A percentile compares a stretch with the other conserved stretches of the same genome.
These are phyloP conservation scores for Erodium moschatum DNA, from an alignment of 441 rosid species.

Conservation along the genomic window DNA sequence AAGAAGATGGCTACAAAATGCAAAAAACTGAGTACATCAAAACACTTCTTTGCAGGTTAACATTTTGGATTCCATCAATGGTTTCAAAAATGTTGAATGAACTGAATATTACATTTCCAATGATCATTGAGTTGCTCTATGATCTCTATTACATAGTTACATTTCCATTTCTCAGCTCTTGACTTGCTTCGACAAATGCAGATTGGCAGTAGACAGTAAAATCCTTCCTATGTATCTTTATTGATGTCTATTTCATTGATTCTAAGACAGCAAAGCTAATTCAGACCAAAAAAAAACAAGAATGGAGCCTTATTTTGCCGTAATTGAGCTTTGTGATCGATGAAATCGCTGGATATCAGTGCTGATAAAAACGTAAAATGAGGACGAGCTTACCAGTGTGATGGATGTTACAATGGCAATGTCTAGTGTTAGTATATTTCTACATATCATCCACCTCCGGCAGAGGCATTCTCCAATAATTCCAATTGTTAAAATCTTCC, in stretches of 20 bases:
- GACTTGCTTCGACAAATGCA: neutral
- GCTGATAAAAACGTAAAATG: neutral
- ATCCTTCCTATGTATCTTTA: neutral
- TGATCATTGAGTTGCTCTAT: neutral
- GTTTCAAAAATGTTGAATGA: neutral
- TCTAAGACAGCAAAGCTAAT: neutral
- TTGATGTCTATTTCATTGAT: neutral
- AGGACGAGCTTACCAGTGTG: neutral
- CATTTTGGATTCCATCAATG: neutral
- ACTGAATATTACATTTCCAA: neutral
- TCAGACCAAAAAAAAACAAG: neutral
- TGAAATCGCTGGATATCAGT: neutral
- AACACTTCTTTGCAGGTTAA: no score
- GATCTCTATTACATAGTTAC: neutral
- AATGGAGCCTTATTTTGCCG: neutral
- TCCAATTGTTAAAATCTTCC: slow-evolving; percentile 83
- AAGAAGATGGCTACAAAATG: no score
- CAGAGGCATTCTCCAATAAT: slow-evolving; percentile 67
- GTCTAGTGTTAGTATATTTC: neutral
- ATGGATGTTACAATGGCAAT: neutral
- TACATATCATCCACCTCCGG: slow-evolving; percentile 37
- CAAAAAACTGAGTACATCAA: no score
- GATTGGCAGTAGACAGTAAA: no score
- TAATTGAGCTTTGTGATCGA: neutral
- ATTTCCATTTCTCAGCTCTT: neutral